phyloP scores from a whole-genome alignment of 805 yeast genomes.

The Spathaspora hagerdaliae region DNA sequence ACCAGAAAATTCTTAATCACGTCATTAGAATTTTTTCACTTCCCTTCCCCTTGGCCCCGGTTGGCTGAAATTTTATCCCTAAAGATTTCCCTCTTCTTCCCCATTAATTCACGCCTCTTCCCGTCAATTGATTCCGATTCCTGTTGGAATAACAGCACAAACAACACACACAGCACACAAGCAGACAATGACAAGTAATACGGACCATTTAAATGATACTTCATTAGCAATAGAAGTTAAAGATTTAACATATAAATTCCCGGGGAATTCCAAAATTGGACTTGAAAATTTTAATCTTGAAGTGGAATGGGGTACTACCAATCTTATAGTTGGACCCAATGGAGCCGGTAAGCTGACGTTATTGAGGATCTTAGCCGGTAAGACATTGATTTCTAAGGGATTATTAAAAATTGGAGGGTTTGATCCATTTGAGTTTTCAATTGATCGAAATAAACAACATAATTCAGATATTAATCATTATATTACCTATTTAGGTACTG shows the following conservation, averaged over 20 bases:
- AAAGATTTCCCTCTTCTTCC: too few species aligned
- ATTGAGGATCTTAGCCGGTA: conserved; percentile 82
- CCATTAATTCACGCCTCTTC: too few species aligned
- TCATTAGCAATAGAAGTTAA: conserved; percentile 56
- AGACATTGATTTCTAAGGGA: conserved; percentile 77
- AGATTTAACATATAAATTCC: conserved; percentile 66
- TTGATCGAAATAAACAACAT: conserved; percentile 40
- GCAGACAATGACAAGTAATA: background rate
- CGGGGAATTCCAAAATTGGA: conserved; percentile 56
- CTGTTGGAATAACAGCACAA: too few species aligned
- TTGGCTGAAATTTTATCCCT: too few species aligned
- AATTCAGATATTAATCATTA: conserved; percentile 44
- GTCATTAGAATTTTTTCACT: too few species aligned
- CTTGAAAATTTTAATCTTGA: conserved; percentile 57
- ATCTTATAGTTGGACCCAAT: conserved; percentile 84
- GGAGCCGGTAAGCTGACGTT: conserved; percentile 97
- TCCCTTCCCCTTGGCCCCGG: too few species aligned
- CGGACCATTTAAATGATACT: conserved; percentile 5
- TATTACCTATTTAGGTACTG: conserved; percentile 88
- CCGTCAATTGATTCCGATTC: too few species aligned
- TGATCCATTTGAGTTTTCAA: conserved; percentile 76
- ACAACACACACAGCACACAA: too few species aligned
- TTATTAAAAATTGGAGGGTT: conserved; percentile 68
- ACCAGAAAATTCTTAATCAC: too few species aligned
- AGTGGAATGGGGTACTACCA: conserved; percentile 69